A percentile compares a stretch with the other conserved stretches of the same genome.
phyloP scores from a whole-genome alignment of 164 flowering plant genomes.

The Berberis vulgaris region DNA sequence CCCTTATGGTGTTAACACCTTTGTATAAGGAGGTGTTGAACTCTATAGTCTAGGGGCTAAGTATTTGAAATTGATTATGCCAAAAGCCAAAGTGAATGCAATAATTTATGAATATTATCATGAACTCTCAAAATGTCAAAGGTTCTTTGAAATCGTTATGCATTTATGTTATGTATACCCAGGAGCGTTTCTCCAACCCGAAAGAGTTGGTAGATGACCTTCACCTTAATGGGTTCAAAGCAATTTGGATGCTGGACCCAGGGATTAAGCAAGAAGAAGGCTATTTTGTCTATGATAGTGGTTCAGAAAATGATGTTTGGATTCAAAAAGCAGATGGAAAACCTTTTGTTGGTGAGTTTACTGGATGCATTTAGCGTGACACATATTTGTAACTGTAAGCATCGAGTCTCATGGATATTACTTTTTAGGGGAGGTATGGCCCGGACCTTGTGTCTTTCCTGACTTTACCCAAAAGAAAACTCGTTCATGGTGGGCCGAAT shows the following conservation, averaged over 20 bases:
- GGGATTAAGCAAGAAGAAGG: constrained; percentile 81
- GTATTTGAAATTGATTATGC: no score
- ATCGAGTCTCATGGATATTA: constrained; percentile 2
- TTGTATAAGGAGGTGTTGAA: no score
- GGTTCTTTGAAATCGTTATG: no score
- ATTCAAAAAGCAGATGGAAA: constrained; percentile 59
- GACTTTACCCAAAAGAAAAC: constrained; percentile 73
- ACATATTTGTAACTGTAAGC: not conserved
- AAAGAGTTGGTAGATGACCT: constrained; percentile 58
- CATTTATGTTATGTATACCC: constrained; percentile 1
- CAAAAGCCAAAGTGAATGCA: no score
- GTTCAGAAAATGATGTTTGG: constrained; percentile 68
- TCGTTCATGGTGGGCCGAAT: constrained; percentile 89
- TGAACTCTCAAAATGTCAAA: no score
- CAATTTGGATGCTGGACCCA: constrained; percentile 99
- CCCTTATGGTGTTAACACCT: no score
- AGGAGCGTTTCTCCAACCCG: constrained; percentile 79
- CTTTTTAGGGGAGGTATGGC: constrained; percentile 89
- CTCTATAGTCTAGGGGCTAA: no score
- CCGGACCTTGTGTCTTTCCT: constrained; percentile 96
- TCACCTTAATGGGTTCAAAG: constrained; percentile 72
- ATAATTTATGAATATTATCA: no score
- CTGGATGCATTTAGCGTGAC: constrained; percentile 3
- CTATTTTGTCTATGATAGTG: constrained; percentile 83
- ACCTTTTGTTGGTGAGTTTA: constrained; percentile 59